Evolutionary conservation across 164 flowering plant genomes (phyloP).

Genomic region (Umbilicus rupestris): DNA sequence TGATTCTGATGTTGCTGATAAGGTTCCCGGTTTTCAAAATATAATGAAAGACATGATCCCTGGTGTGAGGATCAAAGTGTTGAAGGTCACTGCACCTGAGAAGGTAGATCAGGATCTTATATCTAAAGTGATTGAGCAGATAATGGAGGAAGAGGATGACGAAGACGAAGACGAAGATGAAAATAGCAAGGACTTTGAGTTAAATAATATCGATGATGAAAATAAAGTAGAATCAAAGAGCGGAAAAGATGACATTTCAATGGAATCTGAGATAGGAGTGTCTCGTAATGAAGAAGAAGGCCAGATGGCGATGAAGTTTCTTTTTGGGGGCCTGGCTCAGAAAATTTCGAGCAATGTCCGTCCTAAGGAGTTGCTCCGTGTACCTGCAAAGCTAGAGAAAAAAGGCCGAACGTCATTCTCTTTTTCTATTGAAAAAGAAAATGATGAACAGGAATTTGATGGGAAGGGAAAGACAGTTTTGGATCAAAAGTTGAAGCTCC

Average conservation of each 20-base stretch:
- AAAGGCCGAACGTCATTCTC: slow-evolving; percentile 56
- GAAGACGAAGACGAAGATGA: slow-evolving; percentile 58
- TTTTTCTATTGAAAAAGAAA: slow-evolving; percentile 52
- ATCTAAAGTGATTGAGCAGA: slow-evolving; percentile 63
- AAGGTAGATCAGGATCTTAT: slow-evolving; percentile 58
- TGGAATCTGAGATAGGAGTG: slow-evolving; percentile 30
- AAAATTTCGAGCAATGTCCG: slow-evolving; percentile 31
- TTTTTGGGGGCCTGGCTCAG: slow-evolving; percentile 50
- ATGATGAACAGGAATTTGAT: slow-evolving; percentile 22
- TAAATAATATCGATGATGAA: slow-evolving; percentile 40
- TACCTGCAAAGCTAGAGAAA: slow-evolving; percentile 67
- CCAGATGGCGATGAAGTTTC: slow-evolving; percentile 57
- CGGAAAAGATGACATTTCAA: slow-evolving; percentile 38
- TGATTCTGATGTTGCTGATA: slow-evolving; percentile 46
- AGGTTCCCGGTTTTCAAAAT: slow-evolving; percentile 45
- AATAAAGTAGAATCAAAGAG: slow-evolving; percentile 31
- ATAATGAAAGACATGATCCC: slow-evolving; percentile 75
- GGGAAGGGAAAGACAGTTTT: slow-evolving; percentile 25
- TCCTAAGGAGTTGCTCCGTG: slow-evolving; percentile 39
- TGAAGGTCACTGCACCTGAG: slow-evolving; percentile 60
- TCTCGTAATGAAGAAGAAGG: slow-evolving; percentile 26
- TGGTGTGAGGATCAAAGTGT: slow-evolving; percentile 64
- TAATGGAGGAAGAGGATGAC: slow-evolving; percentile 62
- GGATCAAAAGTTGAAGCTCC: slow-evolving; percentile 32
- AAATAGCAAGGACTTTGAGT: slow-evolving; percentile 19